These are phyloP conservation scores for Pseudozyma sp. DNA, from an alignment of 1,284 basidiomycete genomes.

Conservation along the genomic window DNA sequence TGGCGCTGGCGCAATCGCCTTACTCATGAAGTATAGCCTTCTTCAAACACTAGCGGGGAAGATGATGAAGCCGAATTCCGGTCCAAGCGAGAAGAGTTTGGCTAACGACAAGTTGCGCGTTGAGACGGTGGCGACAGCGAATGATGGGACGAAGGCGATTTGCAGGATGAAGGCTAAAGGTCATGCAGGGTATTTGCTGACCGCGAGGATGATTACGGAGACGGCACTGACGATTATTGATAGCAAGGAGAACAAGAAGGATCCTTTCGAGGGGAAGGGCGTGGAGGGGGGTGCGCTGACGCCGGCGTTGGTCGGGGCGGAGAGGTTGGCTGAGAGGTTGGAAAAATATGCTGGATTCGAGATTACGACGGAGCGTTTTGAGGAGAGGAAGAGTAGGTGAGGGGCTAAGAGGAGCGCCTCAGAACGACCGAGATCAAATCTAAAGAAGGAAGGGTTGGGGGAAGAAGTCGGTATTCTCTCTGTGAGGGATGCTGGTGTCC, in stretches of 20 bases:
- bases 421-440: no score
- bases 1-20: conserved; percentile 67
- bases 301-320: conserved; percentile 80
- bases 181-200: conserved; percentile 83
- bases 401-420: no score
- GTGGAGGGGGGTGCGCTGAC: conserved; percentile 80
- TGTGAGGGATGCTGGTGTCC: no score
- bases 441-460: no score
- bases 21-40: conserved; percentile 30
- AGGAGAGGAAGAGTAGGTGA: conserved; percentile 22
- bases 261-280: conserved; percentile 71
- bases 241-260: conserved; percentile 69
- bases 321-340: conserved; percentile 77
- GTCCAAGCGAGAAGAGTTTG: conserved; percentile 23
- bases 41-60: conserved; percentile 11
- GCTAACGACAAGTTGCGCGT: conserved; percentile 14
- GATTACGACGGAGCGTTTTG: conserved; percentile 69
- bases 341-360: conserved; percentile 73
- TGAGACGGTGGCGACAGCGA: conserved; percentile 71
- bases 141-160: conserved; percentile 71
- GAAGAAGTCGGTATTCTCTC: no score
- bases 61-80: conserved; percentile 30
- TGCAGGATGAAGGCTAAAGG: conserved; percentile 77
- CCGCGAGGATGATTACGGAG: conserved; percentile 80
- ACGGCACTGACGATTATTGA: conserved; percentile 78